Percentiles rank a stretch among this genome's conserved stretches.
phyloP scores from a whole-genome alignment of 1,139 yeast genomes.

The Wickerhamiella pararugosa region DNA sequence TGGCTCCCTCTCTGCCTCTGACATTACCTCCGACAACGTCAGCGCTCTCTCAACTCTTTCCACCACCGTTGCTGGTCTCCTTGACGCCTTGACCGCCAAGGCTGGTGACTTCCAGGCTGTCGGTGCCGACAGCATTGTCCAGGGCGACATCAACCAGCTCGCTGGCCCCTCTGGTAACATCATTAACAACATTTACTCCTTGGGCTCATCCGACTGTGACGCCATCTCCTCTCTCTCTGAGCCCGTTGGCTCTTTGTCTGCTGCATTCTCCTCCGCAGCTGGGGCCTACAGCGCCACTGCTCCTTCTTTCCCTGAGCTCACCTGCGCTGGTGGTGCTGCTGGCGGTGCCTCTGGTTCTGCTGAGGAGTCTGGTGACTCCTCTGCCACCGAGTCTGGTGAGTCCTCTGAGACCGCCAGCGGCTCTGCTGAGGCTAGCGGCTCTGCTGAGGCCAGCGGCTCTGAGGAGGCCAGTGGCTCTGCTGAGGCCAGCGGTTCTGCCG shows the following conservation, averaged over 20 bases:
- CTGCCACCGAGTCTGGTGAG: slow-evolving; percentile 3
- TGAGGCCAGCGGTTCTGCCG: not conserved
- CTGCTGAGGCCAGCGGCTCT: not conserved
- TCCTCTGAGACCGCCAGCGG: not conserved
- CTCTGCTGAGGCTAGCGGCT: slow-evolving; percentile 1
- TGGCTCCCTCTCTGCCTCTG: slow-evolving; percentile 3
- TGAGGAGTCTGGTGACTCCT: not conserved
- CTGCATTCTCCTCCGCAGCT: slow-evolving; percentile 12
- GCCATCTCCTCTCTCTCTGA: slow-evolving; percentile 24
- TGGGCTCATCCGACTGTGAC: slow-evolving; percentile 3
- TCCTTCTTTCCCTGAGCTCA: slow-evolving; percentile 1
- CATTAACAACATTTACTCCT: slow-evolving; percentile 18
- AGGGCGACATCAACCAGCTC: slow-evolving; percentile 16
- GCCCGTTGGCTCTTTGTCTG: slow-evolving; percentile 36
- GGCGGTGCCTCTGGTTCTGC: slow-evolving; percentile 3
- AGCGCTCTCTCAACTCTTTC: not conserved
- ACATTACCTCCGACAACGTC: slow-evolving; percentile 2
- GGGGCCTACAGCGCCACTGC: slow-evolving; percentile 4
- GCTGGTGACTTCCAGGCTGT: slow-evolving; percentile 15
- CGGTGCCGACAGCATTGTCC: slow-evolving; percentile 15
- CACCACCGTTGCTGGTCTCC: slow-evolving; percentile 8
- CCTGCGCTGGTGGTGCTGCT: slow-evolving; percentile 4
- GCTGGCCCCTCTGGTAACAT: slow-evolving; percentile 25
- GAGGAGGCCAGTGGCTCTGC: slow-evolving; percentile 1
- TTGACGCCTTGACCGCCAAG: slow-evolving; percentile 13